These are phyloP conservation scores for Pelargonium cotyledonis DNA, from an alignment of 441 rosid genomes.

Conservation along the genomic window DNA sequence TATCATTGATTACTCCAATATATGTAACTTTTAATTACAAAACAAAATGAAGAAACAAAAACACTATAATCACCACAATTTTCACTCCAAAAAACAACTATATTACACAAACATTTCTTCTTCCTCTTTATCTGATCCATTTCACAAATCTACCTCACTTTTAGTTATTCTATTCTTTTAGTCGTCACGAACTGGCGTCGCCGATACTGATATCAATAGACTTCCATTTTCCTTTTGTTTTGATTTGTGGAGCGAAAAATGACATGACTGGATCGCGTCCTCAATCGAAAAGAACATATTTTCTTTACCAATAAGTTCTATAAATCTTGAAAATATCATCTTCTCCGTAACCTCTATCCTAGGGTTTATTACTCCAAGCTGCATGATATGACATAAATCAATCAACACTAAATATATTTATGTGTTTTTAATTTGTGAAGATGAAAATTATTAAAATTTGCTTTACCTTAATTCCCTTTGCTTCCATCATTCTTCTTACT, in stretches of 20 bases:
- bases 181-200: too few species aligned
- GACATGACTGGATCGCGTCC: constrained; percentile 52
- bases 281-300: constrained; percentile 49
- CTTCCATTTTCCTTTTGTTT: not conserved
- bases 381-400: constrained; percentile 7
- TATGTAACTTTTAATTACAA: too few species aligned
- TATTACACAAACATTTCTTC: too few species aligned
- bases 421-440: too few species aligned
- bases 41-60: too few species aligned
- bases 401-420: not conserved
- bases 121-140: too few species aligned
- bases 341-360: constrained; percentile 72
- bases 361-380: constrained; percentile 70
- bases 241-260: constrained; percentile 29
- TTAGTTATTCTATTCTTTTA: too few species aligned
- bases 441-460: not conserved
- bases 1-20: too few species aligned
- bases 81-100: too few species aligned
- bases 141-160: too few species aligned
- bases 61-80: too few species aligned
- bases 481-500: constrained; percentile 39
- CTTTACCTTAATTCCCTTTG: constrained; percentile 44
- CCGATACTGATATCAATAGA: too few species aligned
- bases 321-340: constrained; percentile 54
- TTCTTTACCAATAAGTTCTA: constrained; percentile 50